A percentile compares a stretch with the other conserved stretches of the same genome.
phyloP scores from a whole-genome alignment of 1,284 basidiomycete genomes.

The Phellinidium pouzarii region DNA sequence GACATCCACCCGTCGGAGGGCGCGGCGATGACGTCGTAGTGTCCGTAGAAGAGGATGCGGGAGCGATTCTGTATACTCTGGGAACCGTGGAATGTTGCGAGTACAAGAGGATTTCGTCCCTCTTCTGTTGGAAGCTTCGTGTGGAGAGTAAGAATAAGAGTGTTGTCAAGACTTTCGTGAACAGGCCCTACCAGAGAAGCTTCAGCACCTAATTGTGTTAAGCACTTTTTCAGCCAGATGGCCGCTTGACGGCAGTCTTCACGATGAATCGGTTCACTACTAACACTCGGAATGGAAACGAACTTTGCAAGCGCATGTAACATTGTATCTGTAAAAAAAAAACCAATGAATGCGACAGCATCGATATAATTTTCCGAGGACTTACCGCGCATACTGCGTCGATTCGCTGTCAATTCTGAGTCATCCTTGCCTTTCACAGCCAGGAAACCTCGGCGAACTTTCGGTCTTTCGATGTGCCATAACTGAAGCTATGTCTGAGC shows the following conservation, averaged over 20 bases:
- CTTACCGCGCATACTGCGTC: conserved; percentile 15
- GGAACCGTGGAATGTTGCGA: conserved; percentile 76
- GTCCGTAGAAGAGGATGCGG: conserved; percentile 87
- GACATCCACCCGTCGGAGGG: conserved; percentile 73
- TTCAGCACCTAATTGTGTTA: conserved; percentile 79
- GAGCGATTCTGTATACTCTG: conserved; percentile 49
- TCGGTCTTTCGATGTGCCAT: conserved; percentile 44
- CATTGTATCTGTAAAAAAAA: conserved; percentile 44
- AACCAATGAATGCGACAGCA: neutral
- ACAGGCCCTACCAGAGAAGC: conserved; percentile 54
- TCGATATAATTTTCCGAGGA: conserved; percentile 1
- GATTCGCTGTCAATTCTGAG: conserved; percentile 17
- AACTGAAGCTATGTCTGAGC: conserved; percentile 32
- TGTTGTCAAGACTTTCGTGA: conserved; percentile 4
- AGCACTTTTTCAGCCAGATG: conserved; percentile 82
- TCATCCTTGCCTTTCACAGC: neutral
- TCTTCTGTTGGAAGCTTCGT: conserved; percentile 60
- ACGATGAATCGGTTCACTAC: conserved; percentile 55
- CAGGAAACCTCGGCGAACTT: conserved; percentile 14
- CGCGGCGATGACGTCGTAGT: conserved; percentile 90
- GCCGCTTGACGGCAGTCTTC: conserved; percentile 93
- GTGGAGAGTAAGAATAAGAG: neutral
- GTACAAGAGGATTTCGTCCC: conserved; percentile 73
- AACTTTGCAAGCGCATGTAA: conserved; percentile 78
- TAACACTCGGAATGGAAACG: conserved; percentile 82